These are phyloP conservation scores for Auriscalpium orientale DNA, from an alignment of 768 basidiomycete genomes.

Conservation along the genomic window DNA sequence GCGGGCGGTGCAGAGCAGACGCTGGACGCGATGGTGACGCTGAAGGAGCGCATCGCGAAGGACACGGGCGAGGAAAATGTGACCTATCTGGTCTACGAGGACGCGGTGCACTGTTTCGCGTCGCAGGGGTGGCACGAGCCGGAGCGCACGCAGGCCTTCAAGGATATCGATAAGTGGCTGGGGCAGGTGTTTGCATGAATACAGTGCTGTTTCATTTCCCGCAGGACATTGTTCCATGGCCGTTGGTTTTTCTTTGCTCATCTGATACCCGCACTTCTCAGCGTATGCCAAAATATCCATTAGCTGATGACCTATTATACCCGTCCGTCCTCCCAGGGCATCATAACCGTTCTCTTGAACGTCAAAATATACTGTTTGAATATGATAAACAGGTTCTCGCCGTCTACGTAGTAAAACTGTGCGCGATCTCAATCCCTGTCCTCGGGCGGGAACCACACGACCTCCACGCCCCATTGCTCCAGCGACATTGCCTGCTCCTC, in stretches of 20 bases:
- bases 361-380: no score
- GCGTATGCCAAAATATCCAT: no score
- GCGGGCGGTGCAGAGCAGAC: conserved; percentile 25
- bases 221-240: no score
- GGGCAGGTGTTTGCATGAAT: background rate
- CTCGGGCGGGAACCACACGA: background rate
- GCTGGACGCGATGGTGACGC: conserved; percentile 28
- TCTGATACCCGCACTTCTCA: no score
- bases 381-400: no score
- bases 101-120: conserved; percentile 24
- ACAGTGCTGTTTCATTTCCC: no score
- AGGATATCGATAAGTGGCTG: conserved; percentile 14
- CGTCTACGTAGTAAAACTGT: no score
- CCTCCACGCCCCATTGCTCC: conserved; percentile 1
- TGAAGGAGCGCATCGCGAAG: conserved; percentile 19
- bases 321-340: no score
- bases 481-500: background rate
- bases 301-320: no score
- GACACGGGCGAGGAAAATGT: conserved; percentile 26
- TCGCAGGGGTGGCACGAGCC: conserved; percentile 18
- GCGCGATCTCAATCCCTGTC: no score
- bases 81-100: conserved; percentile 22
- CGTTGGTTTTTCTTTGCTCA: no score
- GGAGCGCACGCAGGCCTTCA: conserved; percentile 18
- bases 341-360: no score